A percentile compares a stretch with the other conserved stretches of the same genome.
These are phyloP conservation scores for Vitis hybrid DNA, from an alignment of 177 flowering plant species.

Conservation along the genomic window DNA sequence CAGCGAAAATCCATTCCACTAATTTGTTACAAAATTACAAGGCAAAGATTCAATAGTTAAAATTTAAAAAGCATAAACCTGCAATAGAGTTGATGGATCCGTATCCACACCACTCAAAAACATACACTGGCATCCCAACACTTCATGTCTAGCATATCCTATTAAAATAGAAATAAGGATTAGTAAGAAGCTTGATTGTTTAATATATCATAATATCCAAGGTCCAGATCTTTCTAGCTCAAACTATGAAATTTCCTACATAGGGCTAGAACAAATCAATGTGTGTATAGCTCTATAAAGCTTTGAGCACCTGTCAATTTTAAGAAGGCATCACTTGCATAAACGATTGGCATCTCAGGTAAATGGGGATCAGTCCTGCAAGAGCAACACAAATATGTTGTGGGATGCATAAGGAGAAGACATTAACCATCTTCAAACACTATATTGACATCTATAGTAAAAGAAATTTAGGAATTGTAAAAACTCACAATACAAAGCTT, in stretches of 20 bases:
- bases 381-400: slow-evolving; percentile 17
- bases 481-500: slow-evolving; percentile 99
- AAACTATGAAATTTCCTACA: background rate
- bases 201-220: background rate
- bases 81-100: slow-evolving; percentile 42
- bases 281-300: background rate
- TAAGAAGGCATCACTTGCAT: slow-evolving; percentile 86
- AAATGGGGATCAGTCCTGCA: slow-evolving; percentile 74
- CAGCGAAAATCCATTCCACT: background rate
- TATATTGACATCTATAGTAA: background rate
- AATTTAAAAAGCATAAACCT: slow-evolving; percentile 36
- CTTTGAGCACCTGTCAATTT: slow-evolving; percentile 66
- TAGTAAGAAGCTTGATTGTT: background rate
- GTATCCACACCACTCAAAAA: slow-evolving; percentile 74
- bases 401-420: slow-evolving; percentile 10
- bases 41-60: background rate
- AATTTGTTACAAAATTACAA: background rate
- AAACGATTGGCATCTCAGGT: slow-evolving; percentile 85
- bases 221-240: background rate
- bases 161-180: slow-evolving; percentile 13
- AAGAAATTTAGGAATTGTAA: slow-evolving; percentile 35
- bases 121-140: slow-evolving; percentile 72
- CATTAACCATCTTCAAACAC: slow-evolving; percentile 10
- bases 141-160: slow-evolving; percentile 86
- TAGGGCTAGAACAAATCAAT: background rate